Evolutionary conservation across 1,284 basidiomycete species (phyloP), one percentile per base, ranked within the genome.

Genomic region (Neolentinus lepideus): DNA sequence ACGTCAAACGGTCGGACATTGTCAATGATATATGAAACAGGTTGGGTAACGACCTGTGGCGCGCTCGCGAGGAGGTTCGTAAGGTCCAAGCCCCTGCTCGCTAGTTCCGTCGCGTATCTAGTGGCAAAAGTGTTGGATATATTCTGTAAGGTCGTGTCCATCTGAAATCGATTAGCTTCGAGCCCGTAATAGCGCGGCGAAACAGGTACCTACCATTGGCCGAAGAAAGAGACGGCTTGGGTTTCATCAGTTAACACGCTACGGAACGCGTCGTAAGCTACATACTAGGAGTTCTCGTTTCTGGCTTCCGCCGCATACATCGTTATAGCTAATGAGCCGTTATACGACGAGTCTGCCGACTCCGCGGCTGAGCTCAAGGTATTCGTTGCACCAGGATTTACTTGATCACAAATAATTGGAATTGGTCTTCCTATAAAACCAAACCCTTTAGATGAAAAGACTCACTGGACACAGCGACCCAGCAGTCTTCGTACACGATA

Each of bases 1-100:
- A 81, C 71, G 60, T 84, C 75, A 64, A 88, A 92, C 0, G 88
- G 86, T 31, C 81, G 71, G 1, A 88, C 61, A 63, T 92, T 89
- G 55, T 72, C 60, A 25, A 81, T 58, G 0, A 69, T 75, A 61
- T 76, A 84, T 24, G 64, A 69, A n/a, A 88, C 64, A 1, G 83
- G 80, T 10, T 69, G 62, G 1, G 76, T 70, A 48, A 92, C 69
- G 1, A 85, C 78, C 54, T 73, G 69, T 0, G 90, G 88, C 0
- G 88, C 85, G 3, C 62, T 73, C 2, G 71, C 64, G 24, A 88
- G 69, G 14, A 86, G 61, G 4, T 56, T 48, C 8, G 59, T 14
- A 29, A 70, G 48, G 48, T 66, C 74, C 65, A 57, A 55, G 31
- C 36, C 51, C 10, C 27, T 58, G n/a, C 27, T 68, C 52, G 72